These are phyloP conservation scores for Manihot esculenta DNA, from an alignment of 441 rosid species.

Conservation along the genomic window DNA sequence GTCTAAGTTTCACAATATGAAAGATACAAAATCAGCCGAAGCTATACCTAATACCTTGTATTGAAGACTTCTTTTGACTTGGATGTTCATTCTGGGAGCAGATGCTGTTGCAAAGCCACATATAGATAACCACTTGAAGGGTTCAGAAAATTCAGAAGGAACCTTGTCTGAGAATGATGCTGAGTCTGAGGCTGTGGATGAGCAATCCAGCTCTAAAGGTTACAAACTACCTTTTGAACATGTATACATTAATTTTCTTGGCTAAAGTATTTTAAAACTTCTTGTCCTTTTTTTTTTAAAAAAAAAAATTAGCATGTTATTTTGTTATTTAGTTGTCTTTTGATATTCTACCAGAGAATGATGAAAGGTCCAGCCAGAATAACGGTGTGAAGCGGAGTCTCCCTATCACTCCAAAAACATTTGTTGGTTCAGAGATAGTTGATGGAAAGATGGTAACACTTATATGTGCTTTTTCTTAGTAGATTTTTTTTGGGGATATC, in stretches of 20 bases:
- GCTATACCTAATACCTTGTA: neutral
- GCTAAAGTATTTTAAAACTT: no score
- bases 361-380: slow-evolving; percentile 31
- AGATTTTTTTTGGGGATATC: neutral
- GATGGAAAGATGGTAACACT: slow-evolving; percentile 68
- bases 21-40: slow-evolving; percentile 1
- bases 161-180: slow-evolving; percentile 25
- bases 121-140: slow-evolving; percentile 30
- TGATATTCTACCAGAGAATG: slow-evolving; percentile 40
- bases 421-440: slow-evolving; percentile 56
- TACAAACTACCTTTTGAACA: neutral
- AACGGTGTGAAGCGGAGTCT: slow-evolving; percentile 47
- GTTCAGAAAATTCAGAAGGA: slow-evolving; percentile 31
- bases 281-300: no score
- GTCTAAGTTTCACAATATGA: neutral
- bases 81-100: slow-evolving; percentile 25
- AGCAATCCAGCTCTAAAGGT: slow-evolving; percentile 46
- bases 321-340: slow-evolving; percentile 17
- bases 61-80: neutral
- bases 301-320: neutral
- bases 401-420: slow-evolving; percentile 47
- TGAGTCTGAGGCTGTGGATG: slow-evolving; percentile 33
- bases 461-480: neutral
- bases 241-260: neutral
- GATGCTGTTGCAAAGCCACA: slow-evolving; percentile 40